Conservation (phyloP, 345 rosid species). For the Pistacia vera region DNA sequence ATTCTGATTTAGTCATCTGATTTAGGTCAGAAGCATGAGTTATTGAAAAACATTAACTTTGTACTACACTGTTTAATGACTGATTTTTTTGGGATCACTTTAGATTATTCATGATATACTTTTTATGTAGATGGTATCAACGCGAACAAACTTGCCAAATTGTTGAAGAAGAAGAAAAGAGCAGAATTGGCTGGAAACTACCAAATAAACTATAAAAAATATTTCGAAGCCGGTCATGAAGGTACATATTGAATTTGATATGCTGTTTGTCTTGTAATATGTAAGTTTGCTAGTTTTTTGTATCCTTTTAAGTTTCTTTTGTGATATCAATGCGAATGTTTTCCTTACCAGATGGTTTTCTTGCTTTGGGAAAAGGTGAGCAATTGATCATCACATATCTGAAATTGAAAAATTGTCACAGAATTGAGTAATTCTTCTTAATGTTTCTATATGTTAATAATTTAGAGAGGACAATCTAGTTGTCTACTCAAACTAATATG, state of each 20-base stretch:
- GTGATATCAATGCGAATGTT: background rate
- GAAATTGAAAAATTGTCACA: conserved; percentile 68
- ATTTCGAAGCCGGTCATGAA: conserved; percentile 53
- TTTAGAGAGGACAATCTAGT: background rate
- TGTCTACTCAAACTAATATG: background rate
- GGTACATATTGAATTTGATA: conserved; percentile 46
- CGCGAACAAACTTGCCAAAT: conserved; percentile 78
- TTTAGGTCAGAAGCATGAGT: background rate
- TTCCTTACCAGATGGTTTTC: conserved; percentile 73
- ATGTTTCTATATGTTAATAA: background rate
- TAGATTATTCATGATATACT: background rate
- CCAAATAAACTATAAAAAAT: conserved; percentile 61
- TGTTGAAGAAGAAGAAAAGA: conserved; percentile 69
- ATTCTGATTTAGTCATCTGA: background rate
- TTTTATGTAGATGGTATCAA: conserved; percentile 69
- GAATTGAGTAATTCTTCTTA: conserved; percentile 55
- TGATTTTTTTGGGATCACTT: background rate
- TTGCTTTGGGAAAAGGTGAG: conserved; percentile 74
- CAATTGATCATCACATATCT: conserved; percentile 60
- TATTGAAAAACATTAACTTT: background rate
- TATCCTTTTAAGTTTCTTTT: conserved; percentile 10
- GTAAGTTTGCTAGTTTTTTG: conserved; percentile 1
- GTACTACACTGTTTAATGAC: background rate
- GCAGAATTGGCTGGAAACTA: conserved; percentile 89
- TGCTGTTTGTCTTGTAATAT: conserved; percentile 4